Conservation (phyloP, 805 yeast species). For the Candida ascalaphidarum region DNA sequence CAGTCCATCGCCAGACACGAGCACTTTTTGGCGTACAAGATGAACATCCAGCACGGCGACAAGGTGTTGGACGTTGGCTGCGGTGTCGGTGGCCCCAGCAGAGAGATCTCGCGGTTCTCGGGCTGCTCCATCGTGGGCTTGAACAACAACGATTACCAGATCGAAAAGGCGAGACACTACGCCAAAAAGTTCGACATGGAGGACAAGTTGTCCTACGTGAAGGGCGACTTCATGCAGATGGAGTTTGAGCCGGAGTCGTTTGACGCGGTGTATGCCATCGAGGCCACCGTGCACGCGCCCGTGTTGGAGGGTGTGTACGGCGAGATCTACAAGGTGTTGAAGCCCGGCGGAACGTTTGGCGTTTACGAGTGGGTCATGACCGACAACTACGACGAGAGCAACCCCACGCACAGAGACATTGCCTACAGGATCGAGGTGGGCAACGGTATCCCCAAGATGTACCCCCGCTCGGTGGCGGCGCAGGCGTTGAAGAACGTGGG, state of each 20-base stretch:
- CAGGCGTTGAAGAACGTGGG: slow-evolving; percentile 82
- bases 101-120: slow-evolving; percentile 90
- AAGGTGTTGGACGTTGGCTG: slow-evolving; percentile 96
- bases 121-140: slow-evolving; percentile 81
- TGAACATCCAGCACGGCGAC: slow-evolving; percentile 71
- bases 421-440: slow-evolving; percentile 98
- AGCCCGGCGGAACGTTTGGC: slow-evolving; percentile 97
- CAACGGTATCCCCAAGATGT: slow-evolving; percentile 99
- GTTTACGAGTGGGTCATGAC: slow-evolving; percentile 99
- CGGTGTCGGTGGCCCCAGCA: slow-evolving; percentile 99
- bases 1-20: slow-evolving; percentile 97
- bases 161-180: slow-evolving; percentile 81
- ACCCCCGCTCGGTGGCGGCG: slow-evolving; percentile 73
- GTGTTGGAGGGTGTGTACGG: slow-evolving; percentile 90
- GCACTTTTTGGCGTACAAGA: slow-evolving; percentile 85
- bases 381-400: slow-evolving; percentile 78
- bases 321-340: slow-evolving; percentile 89
- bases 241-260: slow-evolving; percentile 85
- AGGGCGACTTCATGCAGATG: slow-evolving; percentile 99
- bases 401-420: slow-evolving; percentile 84
- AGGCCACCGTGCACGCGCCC: slow-evolving; percentile 98
- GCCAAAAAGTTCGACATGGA: slow-evolving; percentile 58
- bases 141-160: slow-evolving; percentile 95
- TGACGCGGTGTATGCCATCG: slow-evolving; percentile 97
- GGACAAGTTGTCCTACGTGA: slow-evolving; percentile 74